Conservation (phyloP, 2,329 filamentous ascomycete species). For the Coccinonectria pachysandricola region DNA sequence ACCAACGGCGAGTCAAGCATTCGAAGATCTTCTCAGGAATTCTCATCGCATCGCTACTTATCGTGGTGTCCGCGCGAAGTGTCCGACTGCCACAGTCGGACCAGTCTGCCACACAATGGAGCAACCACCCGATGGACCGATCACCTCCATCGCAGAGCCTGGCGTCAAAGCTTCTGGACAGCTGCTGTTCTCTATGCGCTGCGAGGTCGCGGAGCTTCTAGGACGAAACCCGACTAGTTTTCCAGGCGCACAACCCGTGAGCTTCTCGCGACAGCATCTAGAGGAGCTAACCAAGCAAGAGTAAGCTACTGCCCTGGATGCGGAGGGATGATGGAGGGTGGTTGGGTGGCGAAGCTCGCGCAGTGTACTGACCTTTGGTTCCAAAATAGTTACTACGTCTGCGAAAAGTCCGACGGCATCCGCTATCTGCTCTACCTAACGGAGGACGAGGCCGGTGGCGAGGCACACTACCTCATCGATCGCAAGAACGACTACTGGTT, state of each 20-base stretch:
- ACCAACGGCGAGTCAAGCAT: conserved; percentile 1
- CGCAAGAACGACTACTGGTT: conserved; percentile 97
- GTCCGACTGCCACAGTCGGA: neutral
- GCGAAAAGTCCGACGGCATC: conserved; percentile 96
- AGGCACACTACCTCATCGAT: conserved; percentile 88
- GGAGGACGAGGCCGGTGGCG: conserved; percentile 45
- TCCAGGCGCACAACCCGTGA: conserved; percentile 88
- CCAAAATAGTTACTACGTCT: conserved; percentile 91
- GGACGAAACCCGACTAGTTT: conserved; percentile 59
- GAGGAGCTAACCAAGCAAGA: conserved; percentile 72
- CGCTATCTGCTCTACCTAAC: conserved; percentile 91
- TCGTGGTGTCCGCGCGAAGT: conserved; percentile 1
- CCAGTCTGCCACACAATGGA: conserved; percentile 21
- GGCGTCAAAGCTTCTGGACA: conserved; percentile 56
- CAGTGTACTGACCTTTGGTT: no score
- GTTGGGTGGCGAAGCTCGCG: no score
- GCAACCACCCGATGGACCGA: conserved; percentile 21
- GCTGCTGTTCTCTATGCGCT: conserved; percentile 52
- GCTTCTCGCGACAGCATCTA: conserved; percentile 73
- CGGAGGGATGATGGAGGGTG: no score
- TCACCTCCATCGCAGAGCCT: conserved; percentile 46
- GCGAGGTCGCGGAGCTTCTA: conserved; percentile 68
- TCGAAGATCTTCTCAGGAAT: no score
- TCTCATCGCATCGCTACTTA: no score
- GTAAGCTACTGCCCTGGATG: no score